Conservation (phyloP, 2,329 filamentous ascomycete genomes). For the Cytospora schulzeri region DNA sequence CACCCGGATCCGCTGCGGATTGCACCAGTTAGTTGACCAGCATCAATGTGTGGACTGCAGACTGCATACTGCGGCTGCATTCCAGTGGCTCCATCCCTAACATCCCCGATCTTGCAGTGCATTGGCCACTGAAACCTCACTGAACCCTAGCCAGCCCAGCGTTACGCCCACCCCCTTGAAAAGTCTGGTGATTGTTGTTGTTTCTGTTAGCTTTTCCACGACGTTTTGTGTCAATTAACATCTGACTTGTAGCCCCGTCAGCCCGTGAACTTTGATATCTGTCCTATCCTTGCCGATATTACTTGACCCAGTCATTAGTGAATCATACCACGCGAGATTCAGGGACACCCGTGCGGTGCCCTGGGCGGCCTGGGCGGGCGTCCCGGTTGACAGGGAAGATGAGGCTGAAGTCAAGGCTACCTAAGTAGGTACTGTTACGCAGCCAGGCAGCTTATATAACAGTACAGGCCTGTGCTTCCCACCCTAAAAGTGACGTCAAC, state of each 20-base stretch:
- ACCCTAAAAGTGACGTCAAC: neutral
- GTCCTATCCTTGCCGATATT: neutral
- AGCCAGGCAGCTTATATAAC: neutral
- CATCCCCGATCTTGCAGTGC: conserved; percentile 5
- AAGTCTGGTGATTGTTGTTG: neutral
- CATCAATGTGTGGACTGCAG: too few species aligned
- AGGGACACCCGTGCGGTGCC: neutral
- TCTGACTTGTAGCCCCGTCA: neutral
- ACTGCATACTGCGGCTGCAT: neutral
- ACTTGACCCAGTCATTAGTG: neutral
- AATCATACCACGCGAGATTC: neutral
- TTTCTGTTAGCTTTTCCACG: neutral
- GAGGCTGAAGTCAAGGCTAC: neutral
- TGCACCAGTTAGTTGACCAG: too few species aligned
- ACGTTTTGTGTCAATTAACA: neutral
- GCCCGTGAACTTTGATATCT: too few species aligned
- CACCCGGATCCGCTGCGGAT: neutral
- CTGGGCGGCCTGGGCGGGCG: too few species aligned
- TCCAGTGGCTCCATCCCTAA: neutral
- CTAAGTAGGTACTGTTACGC: neutral
- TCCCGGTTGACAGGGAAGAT: neutral
- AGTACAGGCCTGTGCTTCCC: neutral
- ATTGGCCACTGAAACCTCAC: conserved; percentile 11
- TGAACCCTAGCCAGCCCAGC: neutral
- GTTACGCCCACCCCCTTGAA: neutral